Percentiles rank a stretch among this genome's conserved stretches.
These are phyloP conservation scores for Escovopsis sp. DNA, from an alignment of 2,329 filamentous ascomycete species.

Conservation along the genomic window DNA sequence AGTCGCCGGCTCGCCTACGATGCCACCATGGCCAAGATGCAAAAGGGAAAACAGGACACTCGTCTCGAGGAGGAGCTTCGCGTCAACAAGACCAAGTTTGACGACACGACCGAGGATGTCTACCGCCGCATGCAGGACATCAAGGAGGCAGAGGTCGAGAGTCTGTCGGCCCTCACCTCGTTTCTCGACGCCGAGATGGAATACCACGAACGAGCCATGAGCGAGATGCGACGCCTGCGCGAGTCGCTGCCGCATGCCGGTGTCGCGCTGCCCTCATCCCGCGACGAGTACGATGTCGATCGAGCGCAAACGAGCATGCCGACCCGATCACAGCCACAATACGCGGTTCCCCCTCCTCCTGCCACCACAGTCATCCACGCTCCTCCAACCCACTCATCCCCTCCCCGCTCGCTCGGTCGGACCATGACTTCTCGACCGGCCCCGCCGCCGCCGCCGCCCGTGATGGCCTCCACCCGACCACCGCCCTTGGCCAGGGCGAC, in stretches of 20 bases:
- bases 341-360: conserved; percentile 1
- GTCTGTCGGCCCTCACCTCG: conserved; percentile 59
- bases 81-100: conserved; percentile 85
- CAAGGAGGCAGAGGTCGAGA: conserved; percentile 78
- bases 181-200: conserved; percentile 83
- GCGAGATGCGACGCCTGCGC: conserved; percentile 52
- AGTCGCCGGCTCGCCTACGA: conserved; percentile 80
- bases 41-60: conserved; percentile 88
- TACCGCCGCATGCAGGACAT: conserved; percentile 89
- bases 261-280: conserved; percentile 18
- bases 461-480: conserved; percentile 15
- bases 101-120: conserved; percentile 88
- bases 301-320: conserved; percentile 28
- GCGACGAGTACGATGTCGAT: conserved; percentile 11
- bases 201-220: conserved; percentile 81
- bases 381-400: conserved; percentile 15
- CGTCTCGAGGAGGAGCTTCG: conserved; percentile 85
- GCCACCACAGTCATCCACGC: conserved; percentile 13
- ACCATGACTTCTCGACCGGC: conserved; percentile 6
- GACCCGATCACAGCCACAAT: conserved; percentile 1
- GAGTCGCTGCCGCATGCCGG: conserved; percentile 25
- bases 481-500: conserved; percentile 23
- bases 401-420: conserved; percentile 16
- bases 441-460: conserved; percentile 17
- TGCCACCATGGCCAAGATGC: conserved; percentile 75